These are phyloP conservation scores for Fusarium protoensiforme DNA, from an alignment of 2,329 filamentous ascomycete species.

Conservation along the genomic window DNA sequence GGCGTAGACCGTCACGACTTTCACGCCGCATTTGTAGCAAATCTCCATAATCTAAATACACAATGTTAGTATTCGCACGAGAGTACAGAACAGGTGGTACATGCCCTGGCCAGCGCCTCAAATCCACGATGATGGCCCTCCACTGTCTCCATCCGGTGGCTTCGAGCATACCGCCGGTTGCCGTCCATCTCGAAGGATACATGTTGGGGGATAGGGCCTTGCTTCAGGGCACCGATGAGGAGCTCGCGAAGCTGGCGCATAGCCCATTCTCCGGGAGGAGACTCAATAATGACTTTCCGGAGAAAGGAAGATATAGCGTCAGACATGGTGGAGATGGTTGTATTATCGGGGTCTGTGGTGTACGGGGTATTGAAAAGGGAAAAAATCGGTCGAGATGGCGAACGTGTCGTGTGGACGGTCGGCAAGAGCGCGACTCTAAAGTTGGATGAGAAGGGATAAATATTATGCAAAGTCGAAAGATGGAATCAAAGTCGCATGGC, in stretches of 20 bases:
- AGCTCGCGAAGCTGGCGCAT: slow-evolving; percentile 82
- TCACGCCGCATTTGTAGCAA: slow-evolving; percentile 97
- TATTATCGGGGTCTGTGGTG: slow-evolving; percentile 6
- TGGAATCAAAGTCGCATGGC: slow-evolving; percentile 11
- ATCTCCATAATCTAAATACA: slow-evolving; percentile 85
- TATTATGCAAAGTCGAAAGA: not conserved
- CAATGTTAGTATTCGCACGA: slow-evolving; percentile 6
- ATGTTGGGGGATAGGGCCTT: slow-evolving; percentile 93
- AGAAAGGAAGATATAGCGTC: slow-evolving; percentile 62
- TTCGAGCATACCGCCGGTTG: slow-evolving; percentile 91
- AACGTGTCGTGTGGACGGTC: slow-evolving; percentile 28
- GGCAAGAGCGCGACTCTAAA: slow-evolving; percentile 9
- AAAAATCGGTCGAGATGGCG: slow-evolving; percentile 27
- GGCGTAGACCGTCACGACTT: slow-evolving; percentile 96
- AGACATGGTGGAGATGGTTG: slow-evolving; percentile 55
- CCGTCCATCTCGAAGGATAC: slow-evolving; percentile 99
- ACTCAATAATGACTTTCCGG: slow-evolving; percentile 80
- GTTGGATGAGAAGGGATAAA: slow-evolving; percentile 6
- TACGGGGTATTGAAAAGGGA: slow-evolving; percentile 8
- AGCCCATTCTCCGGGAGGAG: slow-evolving; percentile 92
- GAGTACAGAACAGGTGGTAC: slow-evolving; percentile 56
- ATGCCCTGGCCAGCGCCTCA: slow-evolving; percentile 88
- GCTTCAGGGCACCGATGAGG: slow-evolving; percentile 86
- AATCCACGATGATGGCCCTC: slow-evolving; percentile 97
- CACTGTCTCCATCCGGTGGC: slow-evolving; percentile 92